phyloP scores from a whole-genome alignment of 2,329 filamentous ascomycete genomes.

The Stachybotrys chartarum region DNA sequence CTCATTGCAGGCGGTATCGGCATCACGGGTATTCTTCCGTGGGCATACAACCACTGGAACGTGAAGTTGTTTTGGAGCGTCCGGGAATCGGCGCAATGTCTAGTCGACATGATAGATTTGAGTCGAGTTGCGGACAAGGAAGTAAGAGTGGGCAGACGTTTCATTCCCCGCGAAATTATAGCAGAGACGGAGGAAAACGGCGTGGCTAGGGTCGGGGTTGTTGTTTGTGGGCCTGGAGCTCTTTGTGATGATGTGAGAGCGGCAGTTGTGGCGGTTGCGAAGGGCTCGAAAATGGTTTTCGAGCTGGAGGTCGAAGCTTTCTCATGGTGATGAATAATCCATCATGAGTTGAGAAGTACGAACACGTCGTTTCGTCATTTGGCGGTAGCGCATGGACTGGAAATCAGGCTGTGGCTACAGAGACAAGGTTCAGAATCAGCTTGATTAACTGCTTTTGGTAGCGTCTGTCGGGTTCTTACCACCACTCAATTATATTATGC shows the following conservation, averaged over 20 bases:
- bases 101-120: constrained; percentile 22
- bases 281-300: background rate
- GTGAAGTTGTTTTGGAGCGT: constrained; percentile 30
- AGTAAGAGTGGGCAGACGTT: constrained; percentile 18
- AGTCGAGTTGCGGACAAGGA: constrained; percentile 21
- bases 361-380: too few relatives aligned
- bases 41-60: constrained; percentile 22
- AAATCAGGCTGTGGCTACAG: too few relatives aligned
- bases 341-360: too few relatives aligned
- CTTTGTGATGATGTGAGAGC: constrained; percentile 32
- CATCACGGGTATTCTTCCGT: constrained; percentile 35
- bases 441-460: too few relatives aligned
- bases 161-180: constrained; percentile 17
- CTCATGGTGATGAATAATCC: background rate
- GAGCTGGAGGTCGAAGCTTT: background rate
- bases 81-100: constrained; percentile 11
- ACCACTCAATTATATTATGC: too few relatives aligned
- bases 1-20: constrained; percentile 40
- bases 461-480: too few relatives aligned
- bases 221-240: constrained; percentile 31
- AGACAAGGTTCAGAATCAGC: too few relatives aligned
- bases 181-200: constrained; percentile 18
- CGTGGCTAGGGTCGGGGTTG: constrained; percentile 23
- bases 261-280: background rate
- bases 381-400: too few relatives aligned